Conservation (phyloP, 495 filamentous ascomycete genomes). For the Penicillium atrosanguineum region DNA sequence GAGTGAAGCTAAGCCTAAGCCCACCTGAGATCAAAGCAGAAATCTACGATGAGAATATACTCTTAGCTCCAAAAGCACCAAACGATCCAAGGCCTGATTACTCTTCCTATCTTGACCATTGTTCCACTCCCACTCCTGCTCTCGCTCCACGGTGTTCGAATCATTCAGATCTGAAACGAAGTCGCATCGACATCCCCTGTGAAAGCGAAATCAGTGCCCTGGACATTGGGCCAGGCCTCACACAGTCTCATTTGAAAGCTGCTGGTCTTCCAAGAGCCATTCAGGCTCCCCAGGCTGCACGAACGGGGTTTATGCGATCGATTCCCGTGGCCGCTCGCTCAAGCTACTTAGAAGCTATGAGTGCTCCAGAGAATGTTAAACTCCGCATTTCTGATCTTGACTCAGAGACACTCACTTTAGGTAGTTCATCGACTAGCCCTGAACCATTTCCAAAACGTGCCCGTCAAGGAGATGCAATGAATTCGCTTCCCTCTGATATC, state of each 20-base stretch:
- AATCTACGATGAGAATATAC: not conserved
- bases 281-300: not conserved
- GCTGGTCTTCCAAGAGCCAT: no score
- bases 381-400: slow-evolving; percentile 7
- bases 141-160: not conserved
- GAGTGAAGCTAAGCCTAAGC: not conserved
- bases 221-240: slow-evolving; percentile 23
- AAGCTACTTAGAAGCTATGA: not conserved
- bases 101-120: not conserved
- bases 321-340: not conserved
- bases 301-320: not conserved
- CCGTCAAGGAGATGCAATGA: not conserved
- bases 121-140: not conserved
- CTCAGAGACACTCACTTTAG: slow-evolving; percentile 8
- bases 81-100: not conserved
- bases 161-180: not conserved
- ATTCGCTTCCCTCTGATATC: not conserved
- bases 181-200: not conserved
- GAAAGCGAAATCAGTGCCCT: slow-evolving; percentile 33
- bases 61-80: not conserved
- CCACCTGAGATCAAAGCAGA: not conserved
- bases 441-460: not conserved
- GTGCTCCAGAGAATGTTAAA: no score
- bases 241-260: not conserved
- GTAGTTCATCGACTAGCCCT: slow-evolving; percentile 3